Percentiles rank a stretch among this genome's conserved stretches.
phyloP scores from a whole-genome alignment of 352 stramenopile species.

The Globisporangium spinosum region DNA sequence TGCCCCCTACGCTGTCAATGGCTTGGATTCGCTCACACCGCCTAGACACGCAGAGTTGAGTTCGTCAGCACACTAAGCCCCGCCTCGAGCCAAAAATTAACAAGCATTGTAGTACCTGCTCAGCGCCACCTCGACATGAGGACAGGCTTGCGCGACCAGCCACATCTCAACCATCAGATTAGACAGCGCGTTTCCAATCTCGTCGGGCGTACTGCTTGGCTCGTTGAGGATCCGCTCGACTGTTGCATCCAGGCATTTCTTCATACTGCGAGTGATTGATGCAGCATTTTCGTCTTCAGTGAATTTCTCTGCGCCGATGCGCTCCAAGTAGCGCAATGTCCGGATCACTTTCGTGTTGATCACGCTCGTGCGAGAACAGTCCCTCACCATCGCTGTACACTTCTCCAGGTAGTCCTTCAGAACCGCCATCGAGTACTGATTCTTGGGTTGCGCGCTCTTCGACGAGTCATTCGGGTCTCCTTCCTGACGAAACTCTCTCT shows the following conservation, averaged over 20 bases:
- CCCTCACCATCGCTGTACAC: not conserved
- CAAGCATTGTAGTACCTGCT: not conserved
- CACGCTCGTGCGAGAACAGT: not conserved
- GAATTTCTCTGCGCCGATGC: not conserved
- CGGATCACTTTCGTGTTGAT: not conserved
- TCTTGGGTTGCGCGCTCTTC: not conserved
- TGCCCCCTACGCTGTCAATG: not conserved
- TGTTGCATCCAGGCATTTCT: not conserved
- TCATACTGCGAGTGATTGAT: not conserved
- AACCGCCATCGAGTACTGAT: not conserved
- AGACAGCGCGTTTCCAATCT: not conserved
- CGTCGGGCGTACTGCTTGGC: not conserved
- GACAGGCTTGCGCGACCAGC: conserved; percentile 1
- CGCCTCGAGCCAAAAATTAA: not conserved
- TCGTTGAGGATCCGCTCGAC: conserved; percentile 2
- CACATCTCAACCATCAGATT: not conserved
- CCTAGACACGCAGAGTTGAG: not conserved
- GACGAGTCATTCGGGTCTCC: not conserved
- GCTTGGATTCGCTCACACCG: not conserved
- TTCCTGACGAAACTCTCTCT: not conserved
- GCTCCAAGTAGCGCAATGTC: not conserved
- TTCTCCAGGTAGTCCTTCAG: not conserved
- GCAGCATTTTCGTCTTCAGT: not conserved
- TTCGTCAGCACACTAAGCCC: not conserved
- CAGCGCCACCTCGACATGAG: not conserved